Base-by-base conservation (phyloP, 352 stramenopile species). In the Elongisporangium prolatum region DNA sequence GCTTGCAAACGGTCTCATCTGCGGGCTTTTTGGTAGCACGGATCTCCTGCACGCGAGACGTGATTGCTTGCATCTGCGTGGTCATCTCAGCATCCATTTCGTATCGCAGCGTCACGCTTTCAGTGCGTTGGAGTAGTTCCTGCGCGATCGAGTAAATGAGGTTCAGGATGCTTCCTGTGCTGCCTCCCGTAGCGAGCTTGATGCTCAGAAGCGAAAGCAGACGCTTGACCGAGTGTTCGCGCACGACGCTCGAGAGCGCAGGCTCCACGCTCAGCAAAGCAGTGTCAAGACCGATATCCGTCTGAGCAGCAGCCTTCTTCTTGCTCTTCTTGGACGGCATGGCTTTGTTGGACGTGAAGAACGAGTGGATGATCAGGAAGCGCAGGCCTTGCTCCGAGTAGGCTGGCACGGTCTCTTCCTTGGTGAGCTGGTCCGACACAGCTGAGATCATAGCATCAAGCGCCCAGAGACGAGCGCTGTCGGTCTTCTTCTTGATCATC, bases 401-500 rank as follows among this genome's bases (percentile, higher is more conserved):
- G 22, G 57, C 57, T 4, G 37, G 44, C 10, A 54, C 21, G 9
- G 68, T 50, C 2, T 61, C 61, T 7, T 71, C 44, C 20, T 63
- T 75, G 22, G 57, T 52, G 5, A 82, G 60, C 50, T 74, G 56
- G 14, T 91, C 72, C 1, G 56, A 63, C 21, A 88, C 58, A 44
- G 75, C 70, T 57, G 69, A 53, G 44, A 82, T 66, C 49, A 94
- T 75, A 9, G 72, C 67, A 55, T 94, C 85, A 8, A 94, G 48
- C 20, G 85, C 77, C 85, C 85, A 94, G 40, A 91, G 65, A 14
- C 85, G 82, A 50, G 84, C 82, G 18, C 75, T 82, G 61, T 86
- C 72, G 44, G 76, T 71, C 37, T 80, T 80, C 51, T 82, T 80
- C 59, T 67, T 65, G 17, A 80, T 24, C 37, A 65, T 54, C 54